These are phyloP conservation scores for Heimioporus sp. DNA, from an alignment of 768 basidiomycete genomes.

Conservation along the genomic window DNA sequence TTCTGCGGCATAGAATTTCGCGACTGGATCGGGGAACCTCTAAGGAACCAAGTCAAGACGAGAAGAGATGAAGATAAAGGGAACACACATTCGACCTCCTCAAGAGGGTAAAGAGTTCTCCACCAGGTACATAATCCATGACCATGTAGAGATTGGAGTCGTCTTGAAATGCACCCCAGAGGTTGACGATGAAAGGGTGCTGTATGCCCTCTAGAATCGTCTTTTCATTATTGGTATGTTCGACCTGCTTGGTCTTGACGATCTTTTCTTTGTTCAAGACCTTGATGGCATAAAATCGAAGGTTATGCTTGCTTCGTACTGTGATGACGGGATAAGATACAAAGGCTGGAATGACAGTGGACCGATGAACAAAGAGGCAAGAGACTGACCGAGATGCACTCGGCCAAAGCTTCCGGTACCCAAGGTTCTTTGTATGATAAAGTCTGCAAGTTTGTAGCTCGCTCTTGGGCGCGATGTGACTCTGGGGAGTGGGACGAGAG, in stretches of 20 bases:
- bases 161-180: slow-evolving; percentile 97
- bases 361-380: background rate
- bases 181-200: slow-evolving; percentile 93
- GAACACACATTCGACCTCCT: slow-evolving; percentile 79
- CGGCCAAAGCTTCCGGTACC: slow-evolving; percentile 97
- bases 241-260: slow-evolving; percentile 89
- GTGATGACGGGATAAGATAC: slow-evolving; percentile 5
- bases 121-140: slow-evolving; percentile 95
- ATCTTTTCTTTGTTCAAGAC: slow-evolving; percentile 93
- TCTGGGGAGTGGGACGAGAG: slow-evolving; percentile 32
- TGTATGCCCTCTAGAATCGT: slow-evolving; percentile 80
- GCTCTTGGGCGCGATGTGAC: slow-evolving; percentile 54
- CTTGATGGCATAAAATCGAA: slow-evolving; percentile 96
- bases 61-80: slow-evolving; percentile 4
- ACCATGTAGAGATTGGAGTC: slow-evolving; percentile 94
- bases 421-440: slow-evolving; percentile 76
- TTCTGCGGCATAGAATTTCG: slow-evolving; percentile 96
- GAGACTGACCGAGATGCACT: slow-evolving; percentile 74
- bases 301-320: slow-evolving; percentile 91
- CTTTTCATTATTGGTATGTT: slow-evolving; percentile 96
- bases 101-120: slow-evolving; percentile 92
- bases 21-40: slow-evolving; percentile 95
- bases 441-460: slow-evolving; percentile 71
- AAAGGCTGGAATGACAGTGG: background rate
- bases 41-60: slow-evolving; percentile 33